Evolutionary conservation across 495 filamentous ascomycete species (phyloP).

Genomic region (Aspergillus cavernicola): DNA sequence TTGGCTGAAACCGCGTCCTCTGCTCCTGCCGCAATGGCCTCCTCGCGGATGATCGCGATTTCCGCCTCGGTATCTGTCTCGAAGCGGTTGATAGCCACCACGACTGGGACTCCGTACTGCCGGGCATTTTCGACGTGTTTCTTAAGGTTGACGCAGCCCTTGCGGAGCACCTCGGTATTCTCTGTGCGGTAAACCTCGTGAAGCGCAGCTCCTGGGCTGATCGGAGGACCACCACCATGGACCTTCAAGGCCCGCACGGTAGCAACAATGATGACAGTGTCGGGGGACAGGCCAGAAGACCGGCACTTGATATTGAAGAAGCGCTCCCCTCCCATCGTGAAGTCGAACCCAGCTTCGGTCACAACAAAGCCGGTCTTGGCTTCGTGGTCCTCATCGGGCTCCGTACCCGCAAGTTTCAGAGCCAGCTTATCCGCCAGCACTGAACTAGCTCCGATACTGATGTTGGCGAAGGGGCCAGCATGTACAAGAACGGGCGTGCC

Average conservation of each 20-base stretch:
- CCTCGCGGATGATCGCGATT: constrained; percentile 81
- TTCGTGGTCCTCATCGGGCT: constrained; percentile 84
- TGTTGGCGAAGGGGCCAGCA: constrained; percentile 96
- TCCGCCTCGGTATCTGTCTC: constrained; percentile 91
- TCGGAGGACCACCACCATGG: constrained; percentile 90
- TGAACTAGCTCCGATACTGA: constrained; percentile 93
- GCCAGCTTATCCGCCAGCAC: constrained; percentile 94
- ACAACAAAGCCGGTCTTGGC: constrained; percentile 91
- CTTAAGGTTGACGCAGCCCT: constrained; percentile 86
- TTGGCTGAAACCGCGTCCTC: constrained; percentile 91
- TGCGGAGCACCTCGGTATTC: constrained; percentile 84
- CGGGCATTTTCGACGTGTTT: constrained; percentile 91
- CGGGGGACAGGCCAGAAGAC: constrained; percentile 85
- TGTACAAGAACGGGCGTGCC: constrained; percentile 97
- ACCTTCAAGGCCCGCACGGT: constrained; percentile 95
- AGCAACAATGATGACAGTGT: constrained; percentile 91
- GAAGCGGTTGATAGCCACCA: constrained; percentile 97
- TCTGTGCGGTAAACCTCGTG: constrained; percentile 85
- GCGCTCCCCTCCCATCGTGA: constrained; percentile 98
- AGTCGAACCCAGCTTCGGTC: constrained; percentile 97
- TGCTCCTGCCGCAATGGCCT: constrained; percentile 87
- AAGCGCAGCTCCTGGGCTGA: constrained; percentile 78
- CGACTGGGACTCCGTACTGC: constrained; percentile 87
- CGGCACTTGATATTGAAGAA: constrained; percentile 99
- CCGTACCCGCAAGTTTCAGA: constrained; percentile 91